Evolutionary conservation across 177 flowering plant genomes (phyloP), one percentile per base, ranked within the genome.

Genomic region (Tripterygium wilfordii): DNA sequence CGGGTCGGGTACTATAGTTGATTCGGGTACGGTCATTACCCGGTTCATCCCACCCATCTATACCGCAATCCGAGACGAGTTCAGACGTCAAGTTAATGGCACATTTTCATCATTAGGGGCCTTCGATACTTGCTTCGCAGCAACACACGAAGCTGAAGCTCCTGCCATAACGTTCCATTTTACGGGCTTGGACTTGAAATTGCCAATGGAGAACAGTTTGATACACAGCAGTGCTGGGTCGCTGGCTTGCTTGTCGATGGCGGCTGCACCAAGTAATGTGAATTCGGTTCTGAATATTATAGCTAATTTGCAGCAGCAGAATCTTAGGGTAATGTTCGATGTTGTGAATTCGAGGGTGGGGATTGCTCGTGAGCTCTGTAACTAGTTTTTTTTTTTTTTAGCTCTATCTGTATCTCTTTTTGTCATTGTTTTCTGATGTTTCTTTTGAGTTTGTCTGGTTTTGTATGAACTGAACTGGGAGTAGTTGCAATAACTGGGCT

Each of bases 301-400:
- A 30, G 98, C 96, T 13, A 92, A 82, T 67, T 47, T 82, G 63
- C 95, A 92, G 71, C 96, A 92, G 66, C 96, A 92, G 70, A 88
- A 92, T 45, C 72, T 73, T 2, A 62, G 96, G 74, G 68, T 91
- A 8, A 20, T 88, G 62, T 83, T 78, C 43, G 98, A 92, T 44
- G 61, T 72, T 0, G 36, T 68, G 1, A 92, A 85, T 48, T 80
- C 91, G 52, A 73, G 77, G 10, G 0, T 91, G 45, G 98, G 96
- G 1, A 82, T 91, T 31, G 76, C 85, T 18, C 79, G 85, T 17
- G 96, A 86, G 63, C 55, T 71, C 16, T 88, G 96, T 55, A 85
- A 80, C 63, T 85, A 69, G 63, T 29, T 19, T 45, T 9, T 29
- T 1, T 8, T 31, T 31, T 1, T 6, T 15, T 22, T 5, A 1